phyloP scores from a whole-genome alignment of 768 basidiomycete species.

The Hericium coralloides region DNA sequence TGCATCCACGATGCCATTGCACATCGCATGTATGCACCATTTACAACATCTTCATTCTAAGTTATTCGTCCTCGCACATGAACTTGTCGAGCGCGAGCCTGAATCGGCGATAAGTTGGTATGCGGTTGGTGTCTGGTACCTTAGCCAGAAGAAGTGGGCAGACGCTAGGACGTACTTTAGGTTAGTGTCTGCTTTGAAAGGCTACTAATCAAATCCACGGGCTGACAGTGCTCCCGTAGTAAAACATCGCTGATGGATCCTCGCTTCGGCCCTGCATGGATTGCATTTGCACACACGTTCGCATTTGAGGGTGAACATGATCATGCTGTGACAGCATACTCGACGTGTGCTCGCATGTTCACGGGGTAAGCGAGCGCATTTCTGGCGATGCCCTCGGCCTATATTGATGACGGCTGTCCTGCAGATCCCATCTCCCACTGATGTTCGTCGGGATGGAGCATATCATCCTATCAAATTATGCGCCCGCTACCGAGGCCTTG shows the following conservation, averaged over 20 bases:
- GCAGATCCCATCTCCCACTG: slow-evolving; percentile 88
- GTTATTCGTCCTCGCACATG: slow-evolving; percentile 93
- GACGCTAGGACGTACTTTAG: slow-evolving; percentile 94
- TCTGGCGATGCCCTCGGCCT: background rate
- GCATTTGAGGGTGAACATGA: slow-evolving; percentile 97
- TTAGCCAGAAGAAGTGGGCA: slow-evolving; percentile 76
- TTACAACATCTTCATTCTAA: slow-evolving; percentile 84
- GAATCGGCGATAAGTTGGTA: slow-evolving; percentile 96
- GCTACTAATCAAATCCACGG: background rate
- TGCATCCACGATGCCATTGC: slow-evolving; percentile 82
- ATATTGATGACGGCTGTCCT: background rate
- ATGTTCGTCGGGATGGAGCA: slow-evolving; percentile 99
- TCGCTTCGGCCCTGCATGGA: slow-evolving; percentile 93
- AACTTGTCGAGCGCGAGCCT: slow-evolving; percentile 90
- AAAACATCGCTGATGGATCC: slow-evolving; percentile 98
- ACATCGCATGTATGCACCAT: slow-evolving; percentile 98
- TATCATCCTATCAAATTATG: slow-evolving; percentile 76
- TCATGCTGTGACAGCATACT: slow-evolving; percentile 96
- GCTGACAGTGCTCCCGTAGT: slow-evolving; percentile 30
- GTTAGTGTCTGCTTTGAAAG: slow-evolving; percentile 31
- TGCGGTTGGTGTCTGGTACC: slow-evolving; percentile 96
- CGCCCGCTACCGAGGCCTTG: slow-evolving; percentile 82
- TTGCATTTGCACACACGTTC: slow-evolving; percentile 96
- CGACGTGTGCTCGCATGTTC: slow-evolving; percentile 92
- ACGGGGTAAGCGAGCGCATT: slow-evolving; percentile 58